Base-by-base conservation (phyloP, 805 yeast species). In the Tetrapisispora fleetii region DNA sequence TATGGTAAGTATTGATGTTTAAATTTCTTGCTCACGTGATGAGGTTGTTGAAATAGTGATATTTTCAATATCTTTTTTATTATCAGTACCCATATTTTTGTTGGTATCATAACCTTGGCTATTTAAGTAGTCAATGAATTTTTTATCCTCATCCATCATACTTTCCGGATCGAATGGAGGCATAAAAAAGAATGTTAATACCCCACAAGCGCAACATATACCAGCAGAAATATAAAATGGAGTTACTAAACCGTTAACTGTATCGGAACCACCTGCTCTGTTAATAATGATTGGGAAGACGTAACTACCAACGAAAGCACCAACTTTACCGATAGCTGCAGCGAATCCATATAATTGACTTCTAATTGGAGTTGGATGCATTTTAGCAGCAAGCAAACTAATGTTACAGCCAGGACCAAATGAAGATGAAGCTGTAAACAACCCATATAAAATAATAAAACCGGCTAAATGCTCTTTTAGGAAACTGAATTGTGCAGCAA, bases 401-500 rank as follows among this genome's bases (percentile, higher is more conserved):
- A 85, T 83, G 68, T 85, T 87, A 68, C 88, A 87, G 70, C 97
- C 98, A 13, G 95, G 89, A 28, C 95, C 95, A 67, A 90, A 85
- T 67, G 90, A 96, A 59, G 97, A 97, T 42, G 87, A 73, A 11
- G 95, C 74, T 65, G 80, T 71, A 67, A 88, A 90, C 54, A 91
- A 80, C 70, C 97, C 97, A 63, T 83, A 90, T 30, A 84, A 83
- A 40, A 88, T 91, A 46, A 81, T 85, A 58, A 90, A 87, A 0
- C 79, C 91, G 38, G 79, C 96, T 60, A 87, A 72, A 58, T 82
- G 77, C 35, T 76, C 58, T 52, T 72, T 71, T 56, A 91, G 72
- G 24, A 63, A 59, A 35, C 72, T 68, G 60, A 83, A 82, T 44
- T 75, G 67, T 21, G 83, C 90, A 47, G 95, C 88, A 88, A 91